A percentile compares a stretch with the other conserved stretches of the same genome.
Conservation (phyloP, 371 early-diverging fungal species). For the Rhizopus stolonifer region DNA sequence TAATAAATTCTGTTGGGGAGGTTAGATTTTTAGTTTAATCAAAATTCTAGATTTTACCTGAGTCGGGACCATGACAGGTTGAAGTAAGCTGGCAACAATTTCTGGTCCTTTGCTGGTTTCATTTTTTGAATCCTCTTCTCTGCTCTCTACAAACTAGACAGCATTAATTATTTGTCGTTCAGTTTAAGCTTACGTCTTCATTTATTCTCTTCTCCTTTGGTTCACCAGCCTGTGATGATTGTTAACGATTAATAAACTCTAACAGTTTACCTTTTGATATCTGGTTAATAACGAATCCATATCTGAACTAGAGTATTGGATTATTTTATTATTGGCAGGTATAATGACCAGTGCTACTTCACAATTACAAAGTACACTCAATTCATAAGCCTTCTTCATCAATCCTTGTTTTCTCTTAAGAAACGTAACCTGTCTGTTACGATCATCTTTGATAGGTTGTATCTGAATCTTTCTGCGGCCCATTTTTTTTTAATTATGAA, state of each 20-base stretch:
- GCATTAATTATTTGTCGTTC: neutral
- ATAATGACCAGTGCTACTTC: constrained; percentile 95
- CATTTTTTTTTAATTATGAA: constrained; percentile 49
- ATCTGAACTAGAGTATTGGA: constrained; percentile 89
- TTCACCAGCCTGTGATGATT: constrained; percentile 43
- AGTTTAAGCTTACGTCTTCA: constrained; percentile 46
- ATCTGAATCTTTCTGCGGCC: constrained; percentile 97
- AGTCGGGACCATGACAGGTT: constrained; percentile 22
- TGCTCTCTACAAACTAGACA: constrained; percentile 13
- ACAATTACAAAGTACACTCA: constrained; percentile 95
- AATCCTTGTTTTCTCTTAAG: constrained; percentile 97
- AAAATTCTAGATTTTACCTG: too few relatives aligned
- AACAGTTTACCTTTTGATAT: constrained; percentile 72
- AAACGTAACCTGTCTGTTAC: constrained; percentile 93
- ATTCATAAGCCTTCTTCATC: constrained; percentile 99
- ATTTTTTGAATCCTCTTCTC: constrained; percentile 6
- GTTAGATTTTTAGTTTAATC: too few relatives aligned
- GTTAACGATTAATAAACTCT: too few relatives aligned
- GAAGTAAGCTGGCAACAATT: neutral
- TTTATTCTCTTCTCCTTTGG: constrained; percentile 63
- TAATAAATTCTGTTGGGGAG: neutral
- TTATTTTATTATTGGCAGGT: constrained; percentile 82
- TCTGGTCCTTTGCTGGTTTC: constrained; percentile 6
- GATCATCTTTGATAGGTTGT: constrained; percentile 90
- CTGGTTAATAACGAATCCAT: constrained; percentile 87